Conservation (phyloP, 148 eudicot genomes). For the Chenopodium album region DNA sequence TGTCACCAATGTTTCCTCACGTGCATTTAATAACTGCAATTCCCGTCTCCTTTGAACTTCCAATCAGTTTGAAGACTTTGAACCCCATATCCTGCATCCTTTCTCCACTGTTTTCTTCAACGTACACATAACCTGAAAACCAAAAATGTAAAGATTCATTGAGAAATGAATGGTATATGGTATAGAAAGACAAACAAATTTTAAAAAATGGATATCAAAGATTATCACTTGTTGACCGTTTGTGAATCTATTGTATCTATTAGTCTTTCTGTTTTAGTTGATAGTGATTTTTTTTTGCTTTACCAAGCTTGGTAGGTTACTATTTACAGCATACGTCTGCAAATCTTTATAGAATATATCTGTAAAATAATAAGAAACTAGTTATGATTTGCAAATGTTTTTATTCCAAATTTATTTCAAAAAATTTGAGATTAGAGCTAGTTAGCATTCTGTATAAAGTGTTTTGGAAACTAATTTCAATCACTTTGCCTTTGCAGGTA, state of each 20-base stretch:
- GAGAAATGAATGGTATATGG: neutral
- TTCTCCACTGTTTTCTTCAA: too few relatives aligned
- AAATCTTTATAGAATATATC: neutral
- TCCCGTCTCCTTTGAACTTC: too few relatives aligned
- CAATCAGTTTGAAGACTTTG: too few relatives aligned
- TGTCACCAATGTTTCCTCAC: too few relatives aligned
- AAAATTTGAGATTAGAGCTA: neutral
- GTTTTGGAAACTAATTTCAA: constrained; percentile 11
- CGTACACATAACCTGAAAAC: too few relatives aligned
- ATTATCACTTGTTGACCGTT: neutral
- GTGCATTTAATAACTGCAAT: too few relatives aligned
- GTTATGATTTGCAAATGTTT: neutral
- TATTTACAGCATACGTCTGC: neutral
- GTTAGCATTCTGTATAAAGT: neutral
- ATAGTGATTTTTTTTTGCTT: neutral
- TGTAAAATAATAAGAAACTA: neutral
- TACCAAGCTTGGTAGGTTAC: neutral
- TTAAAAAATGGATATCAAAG: neutral
- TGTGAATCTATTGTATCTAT: neutral
- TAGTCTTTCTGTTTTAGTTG: neutral
- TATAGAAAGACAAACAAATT: neutral
- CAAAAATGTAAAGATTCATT: too few relatives aligned
- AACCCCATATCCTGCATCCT: too few relatives aligned
- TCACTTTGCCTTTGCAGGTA: constrained; percentile 48
- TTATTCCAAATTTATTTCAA: neutral